Base-by-base conservation (phyloP, 176 grass and related monocot species). In the Guadua angustifolia region DNA sequence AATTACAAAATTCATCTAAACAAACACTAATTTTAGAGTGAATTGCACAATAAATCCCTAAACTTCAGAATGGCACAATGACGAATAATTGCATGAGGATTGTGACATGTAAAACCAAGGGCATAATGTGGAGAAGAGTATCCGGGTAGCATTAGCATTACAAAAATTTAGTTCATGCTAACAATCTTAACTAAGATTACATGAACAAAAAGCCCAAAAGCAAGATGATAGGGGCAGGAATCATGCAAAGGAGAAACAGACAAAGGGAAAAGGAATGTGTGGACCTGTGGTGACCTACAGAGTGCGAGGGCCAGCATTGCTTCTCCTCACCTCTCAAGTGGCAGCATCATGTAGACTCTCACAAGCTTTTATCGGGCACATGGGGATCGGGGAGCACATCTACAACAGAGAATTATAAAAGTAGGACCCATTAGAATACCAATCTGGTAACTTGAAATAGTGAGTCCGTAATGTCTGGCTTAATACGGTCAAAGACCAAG, bases 241-340 rank as follows among this genome's bases (percentile, higher is more conserved):
- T 88, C 84, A 93, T 87, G 50, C 36, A 89, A 89, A 88, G 65
- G 25, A 74, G 65, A 82, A 86, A 82, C 67, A 62, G 80, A 89
- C 79, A 78, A 82, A 89, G 64, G 47, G 42, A 69, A 93, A 87
- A 84, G 93, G 21, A 69, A 69, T 71, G 73, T 66, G 75, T 81
- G 90, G 80, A 71, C 75, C 83, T 42, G 88, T 66, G 81, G 39
- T 86, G 74, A 66, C 78, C 85, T 85, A 66, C 9, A 83, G 15
- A 29, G 79, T 43, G 39, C 46, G 21, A 53, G 25, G 35, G 68
- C 57, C 73, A 84, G 47, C 66, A 73, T 66, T 58, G 82, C 47
- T 81, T 84, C 25, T 12, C 64, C 58, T 72, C 50, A 47, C 38
- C 82, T 70, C 51, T 69, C 74, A 65, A 82, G 83, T 70, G 84